Base-by-base conservation (phyloP, 2,329 filamentous ascomycete species). In the Fusarium sterilihyphosum region DNA sequence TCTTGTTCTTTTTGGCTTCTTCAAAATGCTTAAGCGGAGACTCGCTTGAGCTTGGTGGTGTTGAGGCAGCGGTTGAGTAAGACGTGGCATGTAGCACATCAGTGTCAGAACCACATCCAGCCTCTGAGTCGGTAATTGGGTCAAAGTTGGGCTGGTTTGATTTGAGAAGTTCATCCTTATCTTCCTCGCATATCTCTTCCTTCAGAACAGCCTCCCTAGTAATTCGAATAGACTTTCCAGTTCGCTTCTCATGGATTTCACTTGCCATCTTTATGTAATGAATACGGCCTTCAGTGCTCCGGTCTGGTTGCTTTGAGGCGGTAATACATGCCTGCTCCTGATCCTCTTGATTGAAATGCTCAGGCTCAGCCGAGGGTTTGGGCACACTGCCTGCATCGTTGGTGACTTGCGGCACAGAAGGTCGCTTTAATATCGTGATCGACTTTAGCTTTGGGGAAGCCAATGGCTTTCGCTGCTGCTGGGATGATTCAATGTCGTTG, bases 111-210 rank as follows among this genome's bases (percentile, higher is more conserved):
- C 72, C 71, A 6, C 70, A 73, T 14, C 71, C 70, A 57, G 61
- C 64, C 47, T 59, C 73, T n/a, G 71, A 67, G n/a, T 72, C 72
- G 26, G 65, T 70, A 43, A 67, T 43, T 17, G 58, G 44, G 29
- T 67, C 65, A 14, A 65, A n/a, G 9, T n/a, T 24, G 20, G 90
- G 85, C 67, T 90, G 87, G 78, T 91, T 93, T 60, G 91, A 89
- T 68, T 90, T 87, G 2, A 92, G 91, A 24, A 94, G 80, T 65
- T 95, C 93, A 75, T 97, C 93, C 59, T 97, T 95, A 79, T 97
- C 93, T 82, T 98, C 95, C 79, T 98, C 95, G 80, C 98, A 98
- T 94, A 98, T 97, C 81, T 97, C 94, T 81, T 98, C 95, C 73
- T 94, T 95, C 75, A 93, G 86, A 16, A 98, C 95, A 37, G 96